Evolutionary conservation across 2,329 filamentous ascomycete genomes (phyloP).

Genomic region (Aspergillus flavus): DNA sequence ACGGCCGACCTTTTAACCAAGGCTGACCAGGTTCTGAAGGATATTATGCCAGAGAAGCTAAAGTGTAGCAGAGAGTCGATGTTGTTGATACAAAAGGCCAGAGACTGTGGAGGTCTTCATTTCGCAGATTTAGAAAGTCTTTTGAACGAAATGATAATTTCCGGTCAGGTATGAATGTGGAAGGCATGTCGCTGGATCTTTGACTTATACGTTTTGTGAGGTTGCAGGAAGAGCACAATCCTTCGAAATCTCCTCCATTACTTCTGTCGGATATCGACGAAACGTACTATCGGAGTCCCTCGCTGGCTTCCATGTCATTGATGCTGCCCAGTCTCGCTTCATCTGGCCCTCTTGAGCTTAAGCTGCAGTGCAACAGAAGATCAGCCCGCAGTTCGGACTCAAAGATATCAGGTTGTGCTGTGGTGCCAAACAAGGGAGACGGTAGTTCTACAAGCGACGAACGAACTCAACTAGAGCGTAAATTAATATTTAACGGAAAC

Average conservation of each 20-base stretch:
- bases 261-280: slow-evolving; percentile 7
- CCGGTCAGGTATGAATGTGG: slow-evolving; percentile 21
- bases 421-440: too few relatives aligned
- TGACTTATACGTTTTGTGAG: not conserved
- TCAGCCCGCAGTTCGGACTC: not conserved
- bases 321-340: slow-evolving; percentile 19
- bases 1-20: not conserved
- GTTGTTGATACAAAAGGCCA: slow-evolving; percentile 31
- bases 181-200: not conserved
- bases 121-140: slow-evolving; percentile 26
- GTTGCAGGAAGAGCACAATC: not conserved
- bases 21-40: slow-evolving; percentile 1
- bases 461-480: too few relatives aligned
- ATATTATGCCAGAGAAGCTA: slow-evolving; percentile 28
- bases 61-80: slow-evolving; percentile 27
- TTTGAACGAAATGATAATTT: slow-evolving; percentile 15
- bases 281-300: slow-evolving; percentile 1
- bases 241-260: slow-evolving; percentile 3
- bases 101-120: slow-evolving; percentile 26
- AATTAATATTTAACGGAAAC: not conserved
- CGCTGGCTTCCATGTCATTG: slow-evolving; percentile 1
- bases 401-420: not conserved
- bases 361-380: not conserved
- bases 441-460: not conserved
- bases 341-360: not conserved